Percentiles rank a stretch among this genome's conserved stretches.
Evolutionary conservation across 2,329 filamentous ascomycete genomes (phyloP).

Genomic region (Colletotrichum sp.): DNA sequence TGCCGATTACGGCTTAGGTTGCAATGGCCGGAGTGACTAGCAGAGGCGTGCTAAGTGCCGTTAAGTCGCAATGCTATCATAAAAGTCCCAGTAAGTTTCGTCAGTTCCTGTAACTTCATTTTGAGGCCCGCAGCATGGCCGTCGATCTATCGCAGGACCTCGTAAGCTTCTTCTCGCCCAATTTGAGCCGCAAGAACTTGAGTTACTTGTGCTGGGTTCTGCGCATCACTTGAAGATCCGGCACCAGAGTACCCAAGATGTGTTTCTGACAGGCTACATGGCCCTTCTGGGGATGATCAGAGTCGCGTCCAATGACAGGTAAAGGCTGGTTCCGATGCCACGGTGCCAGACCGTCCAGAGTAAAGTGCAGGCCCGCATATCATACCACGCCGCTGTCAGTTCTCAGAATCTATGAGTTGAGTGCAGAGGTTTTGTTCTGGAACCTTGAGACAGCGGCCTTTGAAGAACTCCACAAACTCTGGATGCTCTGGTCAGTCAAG

Average conservation of each 20-base stretch:
- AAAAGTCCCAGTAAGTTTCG: not conserved
- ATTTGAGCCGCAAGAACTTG: not conserved
- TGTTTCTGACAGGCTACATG: not conserved
- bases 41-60: not conserved
- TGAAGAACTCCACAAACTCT: not conserved
- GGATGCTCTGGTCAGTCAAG: not conserved
- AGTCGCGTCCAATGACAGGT: not conserved
- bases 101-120: not conserved
- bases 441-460: not conserved
- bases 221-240: not conserved
- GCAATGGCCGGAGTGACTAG: not conserved
- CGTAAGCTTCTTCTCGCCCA: not conserved
- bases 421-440: not conserved
- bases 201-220: not conserved
- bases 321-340: not conserved
- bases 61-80: not conserved
- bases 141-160: not conserved
- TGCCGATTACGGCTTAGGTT: not conserved
- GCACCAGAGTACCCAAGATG: not conserved
- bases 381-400: conserved; percentile 3
- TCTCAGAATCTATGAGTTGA: conserved; percentile 2
- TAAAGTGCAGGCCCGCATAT: not conserved
- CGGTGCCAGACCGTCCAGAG: not conserved
- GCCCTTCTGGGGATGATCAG: not conserved
- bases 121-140: not conserved